Percentiles rank a stretch among this genome's conserved stretches.
These are phyloP conservation scores for Neurospora sp. DNA, from an alignment of 495 filamentous ascomycete species.

Conservation along the genomic window DNA sequence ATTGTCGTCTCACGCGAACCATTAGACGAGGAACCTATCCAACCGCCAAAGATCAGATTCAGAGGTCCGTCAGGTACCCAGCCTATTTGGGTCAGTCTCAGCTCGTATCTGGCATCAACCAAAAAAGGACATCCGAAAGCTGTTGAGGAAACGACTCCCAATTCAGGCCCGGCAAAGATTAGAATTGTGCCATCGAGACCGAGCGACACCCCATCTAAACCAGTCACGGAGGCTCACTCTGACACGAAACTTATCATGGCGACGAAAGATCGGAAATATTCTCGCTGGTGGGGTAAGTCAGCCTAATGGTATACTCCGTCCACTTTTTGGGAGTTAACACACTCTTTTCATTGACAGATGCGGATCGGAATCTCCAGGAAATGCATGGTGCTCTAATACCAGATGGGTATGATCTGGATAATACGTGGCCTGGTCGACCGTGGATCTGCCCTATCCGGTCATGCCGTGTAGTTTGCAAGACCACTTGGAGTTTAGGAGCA, in stretches of 20 bases:
- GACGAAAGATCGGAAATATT: neutral
- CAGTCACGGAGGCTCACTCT: neutral
- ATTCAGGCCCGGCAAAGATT: neutral
- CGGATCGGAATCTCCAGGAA: neutral
- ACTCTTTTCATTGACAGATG: neutral
- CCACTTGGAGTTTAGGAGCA: conserved; percentile 7
- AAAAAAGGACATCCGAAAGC: neutral
- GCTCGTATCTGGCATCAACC: neutral
- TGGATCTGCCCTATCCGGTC: conserved; percentile 20
- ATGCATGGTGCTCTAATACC: conserved; percentile 15
- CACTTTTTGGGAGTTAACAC: neutral
- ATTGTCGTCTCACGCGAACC: neutral
- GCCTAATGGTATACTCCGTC: neutral
- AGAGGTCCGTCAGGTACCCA: neutral
- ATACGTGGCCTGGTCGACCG: conserved; percentile 1
- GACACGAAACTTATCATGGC: neutral
- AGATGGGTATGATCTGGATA: conserved; percentile 14
- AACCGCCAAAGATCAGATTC: neutral
- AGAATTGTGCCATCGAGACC: neutral
- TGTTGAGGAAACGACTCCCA: neutral
- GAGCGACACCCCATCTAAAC: neutral
- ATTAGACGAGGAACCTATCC: neutral
- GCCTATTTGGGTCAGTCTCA: neutral
- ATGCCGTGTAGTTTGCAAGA: conserved; percentile 8
- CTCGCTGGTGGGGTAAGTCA: neutral